A percentile compares a stretch with the other conserved stretches of the same genome.
phyloP scores from a whole-genome alignment of 2,329 filamentous ascomycete genomes.

The Hypoxylon sp. region DNA sequence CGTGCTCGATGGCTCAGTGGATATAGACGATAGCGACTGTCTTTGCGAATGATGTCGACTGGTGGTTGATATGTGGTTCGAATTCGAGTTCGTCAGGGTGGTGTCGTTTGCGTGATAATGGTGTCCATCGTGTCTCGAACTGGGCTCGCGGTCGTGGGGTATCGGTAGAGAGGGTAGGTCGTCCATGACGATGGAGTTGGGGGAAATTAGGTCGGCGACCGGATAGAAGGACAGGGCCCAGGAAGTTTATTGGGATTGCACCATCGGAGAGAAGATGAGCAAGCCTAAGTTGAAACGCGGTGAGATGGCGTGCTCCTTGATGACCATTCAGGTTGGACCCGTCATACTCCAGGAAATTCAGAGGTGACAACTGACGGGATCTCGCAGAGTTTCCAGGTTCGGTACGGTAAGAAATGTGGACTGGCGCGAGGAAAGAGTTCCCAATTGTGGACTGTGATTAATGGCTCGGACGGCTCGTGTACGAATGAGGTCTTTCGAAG shows the following conservation, averaged over 20 bases:
- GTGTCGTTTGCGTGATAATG: constrained; percentile 29
- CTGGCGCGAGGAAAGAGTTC: neutral
- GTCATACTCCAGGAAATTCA: neutral
- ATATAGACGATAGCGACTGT: constrained; percentile 29
- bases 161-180: constrained; percentile 36
- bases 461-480: neutral
- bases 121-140: constrained; percentile 32
- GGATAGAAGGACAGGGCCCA: constrained; percentile 37
- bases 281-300: constrained; percentile 42
- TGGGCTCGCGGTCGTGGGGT: constrained; percentile 34
- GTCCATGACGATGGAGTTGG: constrained; percentile 41
- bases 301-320: constrained; percentile 48
- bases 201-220: constrained; percentile 29
- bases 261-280: constrained; percentile 42
- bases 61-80: constrained; percentile 27
- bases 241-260: constrained; percentile 38
- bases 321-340: constrained; percentile 29
- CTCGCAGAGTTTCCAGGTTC: constrained; percentile 23
- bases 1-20: constrained; percentile 38
- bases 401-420: neutral
- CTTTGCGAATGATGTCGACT: constrained; percentile 34
- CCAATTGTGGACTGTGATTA: neutral
- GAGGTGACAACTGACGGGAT: constrained; percentile 29
- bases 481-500: neutral
- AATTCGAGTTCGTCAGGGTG: constrained; percentile 19